Percentiles rank a stretch among this genome's conserved stretches.
Evolutionary conservation across 441 rosid genomes (phyloP).

Genomic region (Bruguiera hainesii): DNA sequence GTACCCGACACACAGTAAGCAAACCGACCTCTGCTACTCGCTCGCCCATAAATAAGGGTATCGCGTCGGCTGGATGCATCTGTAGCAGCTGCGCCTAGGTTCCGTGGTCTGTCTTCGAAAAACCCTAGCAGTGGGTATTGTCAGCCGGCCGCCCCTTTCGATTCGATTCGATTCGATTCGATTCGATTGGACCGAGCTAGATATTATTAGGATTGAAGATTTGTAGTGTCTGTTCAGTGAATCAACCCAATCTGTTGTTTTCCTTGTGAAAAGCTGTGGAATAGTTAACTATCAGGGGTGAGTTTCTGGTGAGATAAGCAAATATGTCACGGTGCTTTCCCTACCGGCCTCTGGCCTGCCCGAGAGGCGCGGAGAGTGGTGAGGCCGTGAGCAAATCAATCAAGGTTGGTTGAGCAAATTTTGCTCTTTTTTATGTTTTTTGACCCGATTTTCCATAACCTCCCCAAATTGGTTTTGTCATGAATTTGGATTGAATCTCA

Average conservation of each 20-base stretch:
- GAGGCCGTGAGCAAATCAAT: constrained; percentile 54
- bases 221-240: not conserved
- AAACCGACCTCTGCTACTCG: no score
- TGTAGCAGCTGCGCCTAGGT: no score
- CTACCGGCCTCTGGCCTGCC: constrained; percentile 36
- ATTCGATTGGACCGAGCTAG: not conserved
- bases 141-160: no score
- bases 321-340: constrained; percentile 73
- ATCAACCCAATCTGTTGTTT: not conserved
- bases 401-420: constrained; percentile 70
- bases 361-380: constrained; percentile 34
- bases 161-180: not conserved
- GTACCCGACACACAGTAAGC: no score
- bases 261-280: not conserved
- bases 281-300: not conserved
- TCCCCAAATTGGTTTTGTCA: constrained; percentile 1
- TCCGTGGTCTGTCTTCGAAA: not conserved
- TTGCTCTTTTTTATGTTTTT: constrained; percentile 37
- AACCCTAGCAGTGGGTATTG: not conserved
- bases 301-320: constrained; percentile 4
- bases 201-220: not conserved
- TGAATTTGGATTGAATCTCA: not conserved
- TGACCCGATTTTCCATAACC: constrained; percentile 31
- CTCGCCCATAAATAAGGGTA: no score
- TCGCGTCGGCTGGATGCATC: no score